A percentile compares a stretch with the other conserved stretches of the same genome.
Evolutionary conservation across 192 early-diverging fungal species (phyloP).

Genomic region (Lunasporangiospora selenospora): DNA sequence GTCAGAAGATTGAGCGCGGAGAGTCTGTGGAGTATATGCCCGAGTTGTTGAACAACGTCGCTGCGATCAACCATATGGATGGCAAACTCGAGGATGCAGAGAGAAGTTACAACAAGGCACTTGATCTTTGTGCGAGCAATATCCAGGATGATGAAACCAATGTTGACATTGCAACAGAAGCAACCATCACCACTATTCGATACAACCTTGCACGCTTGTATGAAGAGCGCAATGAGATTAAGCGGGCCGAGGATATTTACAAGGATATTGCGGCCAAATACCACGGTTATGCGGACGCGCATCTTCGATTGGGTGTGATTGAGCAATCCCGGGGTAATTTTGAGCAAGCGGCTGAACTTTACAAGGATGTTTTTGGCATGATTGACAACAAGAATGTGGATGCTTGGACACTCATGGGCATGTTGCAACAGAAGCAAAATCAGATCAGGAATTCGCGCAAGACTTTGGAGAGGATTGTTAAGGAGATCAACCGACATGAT

Average conservation of each 20-base stretch:
- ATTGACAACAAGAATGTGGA: conserved; percentile 64
- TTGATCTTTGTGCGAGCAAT: conserved; percentile 46
- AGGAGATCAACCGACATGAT: conserved; percentile 79
- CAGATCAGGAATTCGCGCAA: conserved; percentile 72
- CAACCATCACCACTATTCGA: conserved; percentile 59
- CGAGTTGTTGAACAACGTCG: conserved; percentile 90
- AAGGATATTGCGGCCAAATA: conserved; percentile 62
- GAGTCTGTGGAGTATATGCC: conserved; percentile 49
- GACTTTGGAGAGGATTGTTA: conserved; percentile 79
- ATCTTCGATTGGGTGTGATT: conserved; percentile 79
- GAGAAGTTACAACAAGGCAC: conserved; percentile 53
- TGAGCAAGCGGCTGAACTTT: conserved; percentile 65
- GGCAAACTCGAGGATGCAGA: conserved; percentile 45
- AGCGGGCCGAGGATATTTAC: conserved; percentile 73
- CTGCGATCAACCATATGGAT: conserved; percentile 72
- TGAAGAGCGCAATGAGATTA: conserved; percentile 60
- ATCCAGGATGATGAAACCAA: conserved; percentile 16
- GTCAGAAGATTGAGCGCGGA: conserved; percentile 32
- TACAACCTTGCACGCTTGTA: conserved; percentile 84
- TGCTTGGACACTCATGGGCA: conserved; percentile 78
- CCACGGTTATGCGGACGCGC: conserved; percentile 81
- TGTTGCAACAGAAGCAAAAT: conserved; percentile 64
- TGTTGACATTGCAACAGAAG: conserved; percentile 43
- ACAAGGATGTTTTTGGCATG: conserved; percentile 66
- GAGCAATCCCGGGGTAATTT: conserved; percentile 57